These are phyloP conservation scores for Leccinum disarticulatum DNA, from an alignment of 768 basidiomycete genomes.

Conservation along the genomic window DNA sequence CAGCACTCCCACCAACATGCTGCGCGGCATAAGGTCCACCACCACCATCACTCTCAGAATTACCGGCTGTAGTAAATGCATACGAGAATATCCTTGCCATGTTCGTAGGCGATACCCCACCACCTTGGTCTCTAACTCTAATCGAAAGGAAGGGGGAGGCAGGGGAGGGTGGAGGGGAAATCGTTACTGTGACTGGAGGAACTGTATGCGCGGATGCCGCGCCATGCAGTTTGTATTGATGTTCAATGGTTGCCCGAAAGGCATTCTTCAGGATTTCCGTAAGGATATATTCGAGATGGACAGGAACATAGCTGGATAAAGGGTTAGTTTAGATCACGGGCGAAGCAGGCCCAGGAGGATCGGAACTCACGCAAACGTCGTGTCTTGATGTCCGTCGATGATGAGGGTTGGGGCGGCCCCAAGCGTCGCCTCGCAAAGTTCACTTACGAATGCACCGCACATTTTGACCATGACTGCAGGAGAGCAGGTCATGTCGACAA, in stretches of 20 bases:
- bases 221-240: conserved; percentile 49
- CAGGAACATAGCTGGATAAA: conserved; percentile 69
- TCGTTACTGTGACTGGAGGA: conserved; percentile 69
- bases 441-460: conserved; percentile 81
- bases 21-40: conserved; percentile 81
- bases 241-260: conserved; percentile 86
- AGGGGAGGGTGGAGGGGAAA: conserved; percentile 52
- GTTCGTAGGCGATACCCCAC: conserved; percentile 74
- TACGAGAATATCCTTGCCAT: conserved; percentile 86
- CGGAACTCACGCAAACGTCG: conserved; percentile 72
- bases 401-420: conserved; percentile 66
- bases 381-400: conserved; percentile 68
- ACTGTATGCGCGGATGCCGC: conserved; percentile 37
- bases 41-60: conserved; percentile 46
- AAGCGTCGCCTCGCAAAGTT: conserved; percentile 82
- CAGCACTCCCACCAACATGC: conserved; percentile 70
- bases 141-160: conserved; percentile 62
- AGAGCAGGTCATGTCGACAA: conserved; percentile 73
- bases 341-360: neutral
- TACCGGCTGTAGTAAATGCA: conserved; percentile 84
- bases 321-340: conserved; percentile 11
- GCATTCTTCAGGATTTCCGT: conserved; percentile 92
- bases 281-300: conserved; percentile 88
- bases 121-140: conserved; percentile 82
- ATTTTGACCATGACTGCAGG: conserved; percentile 72